These are phyloP conservation scores for Ceriops tagal DNA, from an alignment of 345 rosid species.

Conservation along the genomic window DNA sequence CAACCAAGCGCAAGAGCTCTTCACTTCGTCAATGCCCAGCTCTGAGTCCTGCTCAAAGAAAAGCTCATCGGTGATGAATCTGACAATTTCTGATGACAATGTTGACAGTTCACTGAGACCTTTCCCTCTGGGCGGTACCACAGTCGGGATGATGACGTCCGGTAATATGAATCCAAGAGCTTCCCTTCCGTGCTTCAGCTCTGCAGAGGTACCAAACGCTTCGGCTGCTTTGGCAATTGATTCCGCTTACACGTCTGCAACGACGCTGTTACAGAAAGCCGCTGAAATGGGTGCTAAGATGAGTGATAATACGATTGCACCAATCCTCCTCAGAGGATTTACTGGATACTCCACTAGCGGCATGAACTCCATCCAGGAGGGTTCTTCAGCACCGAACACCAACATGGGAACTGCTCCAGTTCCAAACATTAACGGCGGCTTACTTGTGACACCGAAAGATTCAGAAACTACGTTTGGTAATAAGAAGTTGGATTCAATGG, in stretches of 20 bases:
- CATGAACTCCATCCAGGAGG: slow-evolving; percentile 25
- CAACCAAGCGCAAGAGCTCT: slow-evolving; percentile 33
- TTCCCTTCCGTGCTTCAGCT: slow-evolving; percentile 9
- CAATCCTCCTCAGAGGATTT: slow-evolving; percentile 49
- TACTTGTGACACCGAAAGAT: slow-evolving; percentile 9
- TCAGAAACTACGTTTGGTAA: slow-evolving; percentile 8
- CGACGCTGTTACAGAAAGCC: slow-evolving; percentile 56
- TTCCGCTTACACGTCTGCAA: slow-evolving; percentile 48
- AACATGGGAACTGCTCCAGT: slow-evolving; percentile 8
- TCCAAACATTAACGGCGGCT: slow-evolving; percentile 7
- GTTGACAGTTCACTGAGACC: slow-evolving; percentile 26
- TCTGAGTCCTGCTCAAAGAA: slow-evolving; percentile 33
- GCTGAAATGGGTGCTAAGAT: slow-evolving; percentile 61
- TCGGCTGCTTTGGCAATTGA: slow-evolving; percentile 21
- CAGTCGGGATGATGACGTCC: slow-evolving; percentile 24
- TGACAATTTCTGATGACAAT: slow-evolving; percentile 26
- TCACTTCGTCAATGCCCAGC: slow-evolving; percentile 34
- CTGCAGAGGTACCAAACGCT: slow-evolving; percentile 23
- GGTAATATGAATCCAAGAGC: slow-evolving; percentile 26
- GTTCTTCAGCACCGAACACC: slow-evolving; percentile 16
- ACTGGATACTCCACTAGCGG: slow-evolving; percentile 33
- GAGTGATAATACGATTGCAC: slow-evolving; percentile 45
- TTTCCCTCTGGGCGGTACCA: slow-evolving; percentile 30
- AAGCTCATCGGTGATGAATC: slow-evolving; percentile 27
- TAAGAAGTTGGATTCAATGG: slow-evolving; percentile 19